Evolutionary conservation across 2,329 filamentous ascomycete species (phyloP).

Genomic region (Elsinoe australis): DNA sequence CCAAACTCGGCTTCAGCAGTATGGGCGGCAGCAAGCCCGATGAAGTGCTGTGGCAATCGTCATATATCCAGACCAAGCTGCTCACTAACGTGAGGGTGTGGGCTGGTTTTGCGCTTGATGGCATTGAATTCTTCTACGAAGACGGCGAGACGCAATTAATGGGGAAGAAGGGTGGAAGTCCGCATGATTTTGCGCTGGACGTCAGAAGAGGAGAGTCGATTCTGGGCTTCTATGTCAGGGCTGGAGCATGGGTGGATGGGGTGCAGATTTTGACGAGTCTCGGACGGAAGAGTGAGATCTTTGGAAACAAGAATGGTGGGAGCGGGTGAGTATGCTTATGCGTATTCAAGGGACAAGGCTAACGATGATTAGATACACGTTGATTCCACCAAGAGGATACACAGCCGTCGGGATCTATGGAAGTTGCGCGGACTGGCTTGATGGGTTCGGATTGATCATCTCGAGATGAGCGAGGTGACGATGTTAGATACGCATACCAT

Average conservation of each 20-base stretch:
- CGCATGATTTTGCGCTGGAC: slow-evolving; percentile 72
- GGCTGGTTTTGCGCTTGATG: slow-evolving; percentile 68
- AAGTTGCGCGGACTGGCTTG: slow-evolving; percentile 70
- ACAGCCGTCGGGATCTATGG: slow-evolving; percentile 82
- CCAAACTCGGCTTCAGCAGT: slow-evolving; percentile 63
- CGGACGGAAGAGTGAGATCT: slow-evolving; percentile 77
- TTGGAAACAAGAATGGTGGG: slow-evolving; percentile 72
- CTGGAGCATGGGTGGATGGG: slow-evolving; percentile 77
- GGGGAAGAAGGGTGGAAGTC: slow-evolving; percentile 67
- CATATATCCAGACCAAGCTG: slow-evolving; percentile 60
- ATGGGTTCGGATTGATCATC: slow-evolving; percentile 78
- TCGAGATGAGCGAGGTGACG: slow-evolving; percentile 45
- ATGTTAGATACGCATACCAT: not conserved
- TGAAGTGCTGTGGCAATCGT: slow-evolving; percentile 67
- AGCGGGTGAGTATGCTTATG: slow-evolving; percentile 76
- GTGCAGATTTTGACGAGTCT: slow-evolving; percentile 83
- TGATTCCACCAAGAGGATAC: slow-evolving; percentile 85
- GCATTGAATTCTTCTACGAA: slow-evolving; percentile 88
- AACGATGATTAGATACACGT: slow-evolving; percentile 56
- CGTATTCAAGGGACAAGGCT: not conserved
- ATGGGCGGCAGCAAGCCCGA: slow-evolving; percentile 62
- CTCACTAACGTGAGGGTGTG: slow-evolving; percentile 69
- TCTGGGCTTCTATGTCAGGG: slow-evolving; percentile 74
- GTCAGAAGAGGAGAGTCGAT: slow-evolving; percentile 77
- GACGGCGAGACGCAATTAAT: slow-evolving; percentile 78